Conservation (phyloP, 2,329 filamentous ascomycete genomes). For the Dichotomopilus funicola region DNA sequence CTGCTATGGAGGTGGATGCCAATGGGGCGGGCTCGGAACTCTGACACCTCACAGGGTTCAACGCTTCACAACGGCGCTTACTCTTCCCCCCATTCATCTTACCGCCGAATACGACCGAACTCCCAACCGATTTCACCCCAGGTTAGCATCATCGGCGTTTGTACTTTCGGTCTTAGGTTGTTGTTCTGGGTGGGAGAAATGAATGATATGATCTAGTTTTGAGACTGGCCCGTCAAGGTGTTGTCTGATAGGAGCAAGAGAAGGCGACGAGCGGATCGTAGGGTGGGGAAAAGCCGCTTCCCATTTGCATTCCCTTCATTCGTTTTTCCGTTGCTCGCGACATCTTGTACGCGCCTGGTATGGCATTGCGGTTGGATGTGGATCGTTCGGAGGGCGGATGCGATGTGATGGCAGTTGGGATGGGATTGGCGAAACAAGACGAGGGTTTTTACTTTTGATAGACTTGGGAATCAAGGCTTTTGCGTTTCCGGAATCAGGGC, state of each 20-base stretch:
- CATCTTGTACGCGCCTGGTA: too few species aligned
- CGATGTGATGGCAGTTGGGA: too few species aligned
- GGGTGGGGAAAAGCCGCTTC: too few species aligned
- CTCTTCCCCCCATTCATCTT: neutral
- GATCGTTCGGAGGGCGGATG: too few species aligned
- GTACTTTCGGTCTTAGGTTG: slow-evolving; percentile 1
- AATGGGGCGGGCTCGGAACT: slow-evolving; percentile 51
- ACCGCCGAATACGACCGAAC: neutral
- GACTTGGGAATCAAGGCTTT: too few species aligned
- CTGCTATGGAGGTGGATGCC: slow-evolving; percentile 50
- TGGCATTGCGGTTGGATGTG: too few species aligned
- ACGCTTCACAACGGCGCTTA: neutral
- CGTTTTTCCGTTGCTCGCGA: too few species aligned
- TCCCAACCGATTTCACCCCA: neutral
- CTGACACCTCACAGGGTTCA: neutral
- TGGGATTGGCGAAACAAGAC: too few species aligned
- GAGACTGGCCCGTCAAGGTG: neutral
- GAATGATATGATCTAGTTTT: slow-evolving; percentile 5
- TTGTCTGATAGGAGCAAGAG: neutral
- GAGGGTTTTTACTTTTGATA: too few species aligned
- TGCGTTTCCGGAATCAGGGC: too few species aligned
- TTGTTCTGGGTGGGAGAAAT: slow-evolving; percentile 1
- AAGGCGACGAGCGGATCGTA: neutral
- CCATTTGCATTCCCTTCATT: too few species aligned
- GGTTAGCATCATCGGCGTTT: slow-evolving; percentile 19